Evolutionary conservation across 2,329 filamentous ascomycete species (phyloP).

Genomic region (Colletotrichum spaethianum): DNA sequence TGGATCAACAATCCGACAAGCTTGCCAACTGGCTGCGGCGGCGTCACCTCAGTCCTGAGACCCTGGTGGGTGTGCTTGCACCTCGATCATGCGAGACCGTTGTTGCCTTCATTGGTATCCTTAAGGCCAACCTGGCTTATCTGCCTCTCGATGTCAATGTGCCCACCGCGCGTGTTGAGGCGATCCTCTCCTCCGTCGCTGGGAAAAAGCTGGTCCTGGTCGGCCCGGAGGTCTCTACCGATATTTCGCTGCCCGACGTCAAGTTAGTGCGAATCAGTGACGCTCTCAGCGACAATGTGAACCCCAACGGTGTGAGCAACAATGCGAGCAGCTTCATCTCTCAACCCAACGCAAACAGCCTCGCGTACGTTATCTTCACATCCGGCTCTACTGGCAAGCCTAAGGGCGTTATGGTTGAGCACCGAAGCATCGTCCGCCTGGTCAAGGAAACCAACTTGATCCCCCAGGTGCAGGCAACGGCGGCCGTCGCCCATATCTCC

Average conservation of each 20-base stretch:
- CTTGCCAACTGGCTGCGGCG: conserved; percentile 42
- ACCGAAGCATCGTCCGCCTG: conserved; percentile 39
- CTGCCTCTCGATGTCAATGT: conserved; percentile 42
- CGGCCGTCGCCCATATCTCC: background rate
- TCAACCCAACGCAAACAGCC: conserved; percentile 24
- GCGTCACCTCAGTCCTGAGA: conserved; percentile 21
- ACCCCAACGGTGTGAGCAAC: too few relatives aligned
- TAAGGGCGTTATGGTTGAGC: conserved; percentile 60
- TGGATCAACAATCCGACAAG: conserved; percentile 43
- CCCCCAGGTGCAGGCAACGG: background rate
- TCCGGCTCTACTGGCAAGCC: conserved; percentile 65
- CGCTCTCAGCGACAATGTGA: background rate
- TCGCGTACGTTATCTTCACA: conserved; percentile 61
- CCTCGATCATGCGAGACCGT: conserved; percentile 44
- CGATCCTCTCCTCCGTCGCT: conserved; percentile 23
- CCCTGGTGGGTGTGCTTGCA: conserved; percentile 43
- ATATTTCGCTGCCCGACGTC: background rate
- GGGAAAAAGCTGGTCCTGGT: conserved; percentile 32
- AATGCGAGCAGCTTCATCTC: background rate
- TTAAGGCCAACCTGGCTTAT: conserved; percentile 43
- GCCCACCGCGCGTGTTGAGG: conserved; percentile 32
- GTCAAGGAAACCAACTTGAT: background rate
- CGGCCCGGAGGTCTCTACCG: background rate
- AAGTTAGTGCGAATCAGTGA: background rate
- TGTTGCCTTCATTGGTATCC: conserved; percentile 36